phyloP scores from a whole-genome alignment of 2,329 filamentous ascomycete species.

The Diplodia sapinea region DNA sequence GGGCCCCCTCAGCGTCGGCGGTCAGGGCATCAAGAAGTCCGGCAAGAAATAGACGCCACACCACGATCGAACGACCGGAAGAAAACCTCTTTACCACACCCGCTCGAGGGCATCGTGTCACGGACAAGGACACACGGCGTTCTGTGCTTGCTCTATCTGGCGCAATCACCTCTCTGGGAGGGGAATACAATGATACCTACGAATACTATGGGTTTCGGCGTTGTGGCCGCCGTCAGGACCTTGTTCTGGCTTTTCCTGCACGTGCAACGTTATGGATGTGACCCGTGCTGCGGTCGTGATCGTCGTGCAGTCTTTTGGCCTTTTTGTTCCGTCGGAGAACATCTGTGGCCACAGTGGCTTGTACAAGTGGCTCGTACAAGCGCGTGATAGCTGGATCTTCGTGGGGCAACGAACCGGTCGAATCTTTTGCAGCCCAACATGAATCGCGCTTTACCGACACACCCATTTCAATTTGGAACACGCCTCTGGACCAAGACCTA shows the following conservation, averaged over 20 bases:
- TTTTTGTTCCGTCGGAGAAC: neutral
- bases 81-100: neutral
- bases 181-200: conserved; percentile 17
- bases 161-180: neutral
- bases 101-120: neutral
- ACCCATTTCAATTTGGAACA: too few species aligned
- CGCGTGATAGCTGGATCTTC: too few species aligned
- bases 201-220: conserved; percentile 10
- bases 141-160: neutral
- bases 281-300: neutral
- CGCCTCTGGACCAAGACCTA: neutral
- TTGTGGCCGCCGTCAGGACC: neutral
- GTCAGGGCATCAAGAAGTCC: conserved; percentile 95
- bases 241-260: neutral
- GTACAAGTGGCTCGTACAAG: neutral
- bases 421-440: too few species aligned
- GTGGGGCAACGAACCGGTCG: too few species aligned
- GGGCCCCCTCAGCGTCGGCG: conserved; percentile 82
- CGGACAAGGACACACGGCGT: conserved; percentile 4
- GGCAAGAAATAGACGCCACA: conserved; percentile 78
- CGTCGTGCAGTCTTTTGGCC: neutral
- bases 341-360: neutral
- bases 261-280: neutral
- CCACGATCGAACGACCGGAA: neutral
- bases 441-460: too few species aligned